These are phyloP conservation scores for Trichomonas tenax DNA, from an alignment of 208 protist genomes.

Conservation along the genomic window DNA sequence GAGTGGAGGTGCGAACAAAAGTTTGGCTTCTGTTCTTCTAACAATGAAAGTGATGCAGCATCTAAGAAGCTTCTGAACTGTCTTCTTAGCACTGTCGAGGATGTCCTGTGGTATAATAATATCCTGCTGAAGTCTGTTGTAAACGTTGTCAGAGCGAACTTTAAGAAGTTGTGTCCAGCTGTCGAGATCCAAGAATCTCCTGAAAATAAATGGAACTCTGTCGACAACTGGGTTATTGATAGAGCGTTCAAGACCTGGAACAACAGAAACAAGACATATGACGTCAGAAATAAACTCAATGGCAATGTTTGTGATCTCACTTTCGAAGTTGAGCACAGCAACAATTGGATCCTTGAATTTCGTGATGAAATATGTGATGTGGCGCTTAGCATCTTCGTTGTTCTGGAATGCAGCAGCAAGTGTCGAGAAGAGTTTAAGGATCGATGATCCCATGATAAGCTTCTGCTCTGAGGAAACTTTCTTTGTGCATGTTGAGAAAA, in stretches of 20 bases:
- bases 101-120: background rate
- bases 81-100: background rate
- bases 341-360: background rate
- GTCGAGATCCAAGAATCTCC: background rate
- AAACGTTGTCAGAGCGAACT: background rate
- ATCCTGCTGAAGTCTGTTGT: background rate
- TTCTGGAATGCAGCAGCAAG: background rate
- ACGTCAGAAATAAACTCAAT: background rate
- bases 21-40: background rate
- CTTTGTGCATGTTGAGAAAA: background rate
- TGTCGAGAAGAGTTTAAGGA: background rate
- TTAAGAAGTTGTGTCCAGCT: background rate
- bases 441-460: background rate
- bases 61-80: background rate
- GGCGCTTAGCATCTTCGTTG: background rate
- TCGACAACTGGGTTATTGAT: background rate
- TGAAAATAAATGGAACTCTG: background rate
- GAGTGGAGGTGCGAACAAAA: background rate
- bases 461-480: background rate
- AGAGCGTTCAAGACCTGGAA: background rate
- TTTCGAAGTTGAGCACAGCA: background rate
- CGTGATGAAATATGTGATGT: background rate
- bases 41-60: background rate
- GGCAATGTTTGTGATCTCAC: background rate
- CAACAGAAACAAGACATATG: background rate